phyloP scores from a whole-genome alignment of 768 basidiomycete species.

The Rhizopogon roseolus region DNA sequence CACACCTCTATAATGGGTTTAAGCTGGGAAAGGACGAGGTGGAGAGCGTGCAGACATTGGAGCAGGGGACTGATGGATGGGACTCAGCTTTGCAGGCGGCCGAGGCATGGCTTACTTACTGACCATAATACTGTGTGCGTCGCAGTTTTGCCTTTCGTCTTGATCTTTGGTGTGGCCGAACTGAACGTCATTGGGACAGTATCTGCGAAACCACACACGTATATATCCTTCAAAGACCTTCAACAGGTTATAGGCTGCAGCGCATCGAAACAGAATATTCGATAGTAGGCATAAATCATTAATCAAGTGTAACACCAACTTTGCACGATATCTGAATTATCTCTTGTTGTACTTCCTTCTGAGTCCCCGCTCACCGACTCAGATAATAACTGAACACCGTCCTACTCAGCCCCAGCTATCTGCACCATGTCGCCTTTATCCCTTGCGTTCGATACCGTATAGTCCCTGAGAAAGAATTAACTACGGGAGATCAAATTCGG shows the following conservation, averaged over 20 bases:
- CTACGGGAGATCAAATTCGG: too few species aligned
- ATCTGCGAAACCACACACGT: too few species aligned
- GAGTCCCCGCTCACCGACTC: background rate
- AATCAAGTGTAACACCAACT: too few species aligned
- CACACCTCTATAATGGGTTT: constrained; percentile 47
- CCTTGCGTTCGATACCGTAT: background rate
- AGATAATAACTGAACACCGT: background rate
- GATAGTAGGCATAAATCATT: background rate
- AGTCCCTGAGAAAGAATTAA: background rate
- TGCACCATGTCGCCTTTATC: background rate
- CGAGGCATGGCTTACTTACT: constrained; percentile 31
- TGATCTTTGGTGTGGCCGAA: too few species aligned
- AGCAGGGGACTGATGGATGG: constrained; percentile 27
- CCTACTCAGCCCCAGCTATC: background rate
- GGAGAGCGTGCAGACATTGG: constrained; percentile 31
- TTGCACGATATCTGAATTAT: too few species aligned
- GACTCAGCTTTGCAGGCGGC: constrained; percentile 18
- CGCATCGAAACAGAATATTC: background rate
- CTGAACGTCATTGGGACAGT: background rate
- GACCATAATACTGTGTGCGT: constrained; percentile 1
- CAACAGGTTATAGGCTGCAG: too few species aligned
- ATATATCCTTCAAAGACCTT: background rate
- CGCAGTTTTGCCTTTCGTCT: background rate
- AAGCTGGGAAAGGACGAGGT: constrained; percentile 41
- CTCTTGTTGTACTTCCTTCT: too few species aligned